A percentile compares a stretch with the other conserved stretches of the same genome.
These are phyloP conservation scores for Gnomoniopsis smithogilvyi DNA, from an alignment of 2,329 filamentous ascomycete species.

Conservation along the genomic window DNA sequence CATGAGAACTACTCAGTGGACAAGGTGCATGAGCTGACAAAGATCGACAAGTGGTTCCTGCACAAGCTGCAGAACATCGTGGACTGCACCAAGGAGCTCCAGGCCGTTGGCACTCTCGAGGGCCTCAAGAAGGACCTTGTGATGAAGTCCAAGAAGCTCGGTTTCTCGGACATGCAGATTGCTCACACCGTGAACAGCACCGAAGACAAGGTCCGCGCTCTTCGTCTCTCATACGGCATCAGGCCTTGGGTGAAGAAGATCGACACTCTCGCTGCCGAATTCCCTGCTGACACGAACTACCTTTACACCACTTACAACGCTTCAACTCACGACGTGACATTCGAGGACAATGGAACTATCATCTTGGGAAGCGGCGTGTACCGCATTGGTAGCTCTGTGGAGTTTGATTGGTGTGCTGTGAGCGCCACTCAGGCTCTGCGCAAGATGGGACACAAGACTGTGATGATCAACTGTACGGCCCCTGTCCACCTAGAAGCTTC, in stretches of 20 bases:
- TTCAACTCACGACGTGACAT: constrained; percentile 85
- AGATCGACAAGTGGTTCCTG: constrained; percentile 99
- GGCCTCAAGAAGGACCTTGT: constrained; percentile 86
- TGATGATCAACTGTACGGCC: constrained; percentile 76
- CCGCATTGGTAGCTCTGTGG: constrained; percentile 94
- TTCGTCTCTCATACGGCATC: constrained; percentile 82
- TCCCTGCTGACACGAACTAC: constrained; percentile 93
- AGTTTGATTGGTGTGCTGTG: constrained; percentile 98
- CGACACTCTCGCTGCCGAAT: constrained; percentile 94
- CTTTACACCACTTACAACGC: constrained; percentile 98
- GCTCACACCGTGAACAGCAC: constrained; percentile 78
- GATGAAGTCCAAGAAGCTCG: constrained; percentile 91
- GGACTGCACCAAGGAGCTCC: constrained; percentile 80
- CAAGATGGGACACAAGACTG: constrained; percentile 90
- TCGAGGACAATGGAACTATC: constrained; percentile 86
- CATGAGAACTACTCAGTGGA: constrained; percentile 96
- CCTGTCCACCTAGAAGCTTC: background rate
- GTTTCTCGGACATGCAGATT: constrained; percentile 97
- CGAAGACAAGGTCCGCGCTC: constrained; percentile 85
- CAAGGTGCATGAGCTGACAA: constrained; percentile 86
- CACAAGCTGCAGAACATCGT: constrained; percentile 98
- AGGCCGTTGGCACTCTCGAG: constrained; percentile 77
- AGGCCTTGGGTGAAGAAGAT: constrained; percentile 98
- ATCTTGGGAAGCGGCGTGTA: constrained; percentile 95
- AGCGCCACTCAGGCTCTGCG: constrained; percentile 81